phyloP scores from a whole-genome alignment of 345 rosid genomes.

The Camelina laxa region DNA sequence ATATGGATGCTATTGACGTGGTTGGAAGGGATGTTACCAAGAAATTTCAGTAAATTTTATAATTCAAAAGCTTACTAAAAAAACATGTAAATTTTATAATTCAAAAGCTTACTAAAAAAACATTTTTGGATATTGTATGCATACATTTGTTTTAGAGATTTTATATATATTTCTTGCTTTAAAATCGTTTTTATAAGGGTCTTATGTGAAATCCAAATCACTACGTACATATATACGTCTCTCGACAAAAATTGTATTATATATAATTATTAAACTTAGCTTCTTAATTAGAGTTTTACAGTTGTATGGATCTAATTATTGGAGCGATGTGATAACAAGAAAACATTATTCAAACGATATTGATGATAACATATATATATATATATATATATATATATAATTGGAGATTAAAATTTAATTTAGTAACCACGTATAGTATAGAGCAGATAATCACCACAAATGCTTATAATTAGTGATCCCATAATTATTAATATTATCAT shows the following conservation, averaged over 20 bases:
- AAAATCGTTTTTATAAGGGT: not conserved
- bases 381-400: conserved; percentile 39
- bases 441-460: conserved; percentile 38
- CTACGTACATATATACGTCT: not conserved
- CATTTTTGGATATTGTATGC: no score
- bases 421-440: conserved; percentile 27
- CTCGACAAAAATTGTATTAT: not conserved
- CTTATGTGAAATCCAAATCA: not conserved
- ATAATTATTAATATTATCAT: conserved; percentile 45
- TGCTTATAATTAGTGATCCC: conserved; percentile 39
- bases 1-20: no score
- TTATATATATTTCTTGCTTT: not conserved
- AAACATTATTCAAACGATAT: conserved; percentile 34
- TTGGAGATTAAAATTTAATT: conserved; percentile 2
- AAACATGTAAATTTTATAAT: no score
- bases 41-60: no score
- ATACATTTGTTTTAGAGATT: no score
- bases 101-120: no score
- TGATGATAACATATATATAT: conserved; percentile 43
- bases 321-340: conserved; percentile 37
- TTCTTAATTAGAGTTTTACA: conserved; percentile 20
- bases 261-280: conserved; percentile 10
- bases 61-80: no score
- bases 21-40: no score
- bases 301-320: conserved; percentile 42